These are phyloP conservation scores for Phytophthora kernoviae DNA, from an alignment of 352 stramenopile genomes.

Conservation along the genomic window DNA sequence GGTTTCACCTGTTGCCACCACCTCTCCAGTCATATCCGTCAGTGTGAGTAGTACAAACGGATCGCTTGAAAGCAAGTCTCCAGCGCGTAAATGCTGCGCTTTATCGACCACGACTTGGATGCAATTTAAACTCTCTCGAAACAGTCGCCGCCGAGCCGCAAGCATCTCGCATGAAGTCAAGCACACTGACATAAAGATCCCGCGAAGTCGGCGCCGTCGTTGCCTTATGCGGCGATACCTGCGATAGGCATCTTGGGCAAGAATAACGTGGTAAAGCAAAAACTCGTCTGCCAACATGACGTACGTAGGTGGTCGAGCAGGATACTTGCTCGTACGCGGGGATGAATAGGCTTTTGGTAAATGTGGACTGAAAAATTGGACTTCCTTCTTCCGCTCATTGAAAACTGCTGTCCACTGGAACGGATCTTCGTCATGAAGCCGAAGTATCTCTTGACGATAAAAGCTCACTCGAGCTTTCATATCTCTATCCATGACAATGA, in stretches of 20 bases:
- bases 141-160: constrained; percentile 27
- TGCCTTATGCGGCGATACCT: constrained; percentile 26
- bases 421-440: constrained; percentile 35
- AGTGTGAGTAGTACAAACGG: constrained; percentile 61
- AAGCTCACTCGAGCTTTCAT: constrained; percentile 24
- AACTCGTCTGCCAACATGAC: constrained; percentile 58
- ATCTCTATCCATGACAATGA: constrained; percentile 46
- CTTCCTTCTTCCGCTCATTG: constrained; percentile 52
- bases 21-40: constrained; percentile 14
- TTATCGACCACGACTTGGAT: constrained; percentile 61
- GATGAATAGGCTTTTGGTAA: constrained; percentile 14
- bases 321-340: constrained; percentile 13
- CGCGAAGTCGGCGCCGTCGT: constrained; percentile 30
- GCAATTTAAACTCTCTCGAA: constrained; percentile 51
- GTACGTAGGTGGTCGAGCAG: constrained; percentile 44
- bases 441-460: constrained; percentile 17
- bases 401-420: constrained; percentile 64
- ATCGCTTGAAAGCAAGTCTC: constrained; percentile 66
- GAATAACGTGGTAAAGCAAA: constrained; percentile 66
- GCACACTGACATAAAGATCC: constrained; percentile 36
- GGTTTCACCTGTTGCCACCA: constrained; percentile 51
- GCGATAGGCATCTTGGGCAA: constrained; percentile 73
- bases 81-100: constrained; percentile 49
- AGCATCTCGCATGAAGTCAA: constrained; percentile 33
- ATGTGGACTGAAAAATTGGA: constrained; percentile 63